A percentile compares a stretch with the other conserved stretches of the same genome.
Conservation (phyloP, 192 early-diverging fungal genomes). For the Umbelopsis vinacea region DNA sequence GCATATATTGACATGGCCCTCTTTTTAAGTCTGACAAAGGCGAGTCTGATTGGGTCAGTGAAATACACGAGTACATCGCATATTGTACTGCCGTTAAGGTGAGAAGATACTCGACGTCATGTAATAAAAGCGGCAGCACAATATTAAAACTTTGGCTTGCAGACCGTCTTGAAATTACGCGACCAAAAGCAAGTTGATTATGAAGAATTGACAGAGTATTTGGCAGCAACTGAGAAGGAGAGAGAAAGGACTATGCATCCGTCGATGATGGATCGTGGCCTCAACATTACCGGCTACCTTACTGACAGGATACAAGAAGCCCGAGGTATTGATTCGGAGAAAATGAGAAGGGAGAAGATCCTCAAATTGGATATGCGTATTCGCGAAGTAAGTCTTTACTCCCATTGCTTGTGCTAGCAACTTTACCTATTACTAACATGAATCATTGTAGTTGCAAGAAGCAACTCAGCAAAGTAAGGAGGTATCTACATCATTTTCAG, state of each 20-base stretch:
- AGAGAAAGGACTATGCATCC: slow-evolving; percentile 71
- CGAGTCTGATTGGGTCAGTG: slow-evolving; percentile 73
- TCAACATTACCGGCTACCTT: slow-evolving; percentile 73
- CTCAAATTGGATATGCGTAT: slow-evolving; percentile 75
- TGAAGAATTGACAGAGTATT: slow-evolving; percentile 84
- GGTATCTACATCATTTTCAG: slow-evolving; percentile 73
- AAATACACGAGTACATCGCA: slow-evolving; percentile 85
- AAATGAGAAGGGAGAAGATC: slow-evolving; percentile 79
- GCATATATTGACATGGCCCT: not conserved
- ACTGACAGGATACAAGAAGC: slow-evolving; percentile 89
- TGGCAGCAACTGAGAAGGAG: slow-evolving; percentile 72
- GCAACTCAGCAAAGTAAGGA: slow-evolving; percentile 77
- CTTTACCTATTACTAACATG: not conserved
- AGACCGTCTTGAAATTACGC: slow-evolving; percentile 78
- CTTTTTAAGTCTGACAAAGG: slow-evolving; percentile 49
- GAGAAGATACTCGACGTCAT: slow-evolving; percentile 43
- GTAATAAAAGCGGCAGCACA: slow-evolving; percentile 17
- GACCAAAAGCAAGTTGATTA: slow-evolving; percentile 97
- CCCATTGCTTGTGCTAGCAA: not conserved
- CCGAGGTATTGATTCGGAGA: slow-evolving; percentile 85
- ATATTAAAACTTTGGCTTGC: not conserved
- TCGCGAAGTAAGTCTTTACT: slow-evolving; percentile 53
- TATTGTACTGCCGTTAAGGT: slow-evolving; percentile 80
- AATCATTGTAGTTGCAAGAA: slow-evolving; percentile 68
- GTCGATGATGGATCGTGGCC: slow-evolving; percentile 51